phyloP scores from a whole-genome alignment of 805 yeast genomes.

The Metschnikowia borealis region DNA sequence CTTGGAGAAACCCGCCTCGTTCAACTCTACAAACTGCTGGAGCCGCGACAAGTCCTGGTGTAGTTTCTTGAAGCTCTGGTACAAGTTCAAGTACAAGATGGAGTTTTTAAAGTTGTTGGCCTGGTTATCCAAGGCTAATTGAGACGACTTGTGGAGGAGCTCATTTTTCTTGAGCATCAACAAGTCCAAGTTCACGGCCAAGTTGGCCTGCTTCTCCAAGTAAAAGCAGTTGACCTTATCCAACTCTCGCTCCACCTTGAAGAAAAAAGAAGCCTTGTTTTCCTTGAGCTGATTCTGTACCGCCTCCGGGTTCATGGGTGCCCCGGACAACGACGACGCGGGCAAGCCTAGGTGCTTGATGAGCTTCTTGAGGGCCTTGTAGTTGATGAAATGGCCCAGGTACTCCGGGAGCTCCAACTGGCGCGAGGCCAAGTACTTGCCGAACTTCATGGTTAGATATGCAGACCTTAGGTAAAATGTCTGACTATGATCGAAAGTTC shows the following conservation, averaged over 20 bases:
- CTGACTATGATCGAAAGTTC: too few relatives aligned
- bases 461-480: too few relatives aligned
- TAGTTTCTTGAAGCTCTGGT: constrained; percentile 85
- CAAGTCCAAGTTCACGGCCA: constrained; percentile 73
- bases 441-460: constrained; percentile 64
- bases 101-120: constrained; percentile 52
- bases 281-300: constrained; percentile 59
- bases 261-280: constrained; percentile 85
- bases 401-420: constrained; percentile 95
- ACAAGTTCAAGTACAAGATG: constrained; percentile 73
- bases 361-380: constrained; percentile 87
- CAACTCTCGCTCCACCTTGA: constrained; percentile 86
- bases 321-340: constrained; percentile 19
- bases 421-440: constrained; percentile 90
- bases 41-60: constrained; percentile 83
- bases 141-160: constrained; percentile 29
- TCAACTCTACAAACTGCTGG: constrained; percentile 90
- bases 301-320: constrained; percentile 24
- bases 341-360: constrained; percentile 72
- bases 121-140: constrained; percentile 12
- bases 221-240: constrained; percentile 95
- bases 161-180: constrained; percentile 67
- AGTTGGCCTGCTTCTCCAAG: constrained; percentile 84
- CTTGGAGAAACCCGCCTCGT: constrained; percentile 93
- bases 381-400: constrained; percentile 88